Base-by-base conservation (phyloP, 352 stramenopile genomes). In the Elongisporangium undulatum region DNA sequence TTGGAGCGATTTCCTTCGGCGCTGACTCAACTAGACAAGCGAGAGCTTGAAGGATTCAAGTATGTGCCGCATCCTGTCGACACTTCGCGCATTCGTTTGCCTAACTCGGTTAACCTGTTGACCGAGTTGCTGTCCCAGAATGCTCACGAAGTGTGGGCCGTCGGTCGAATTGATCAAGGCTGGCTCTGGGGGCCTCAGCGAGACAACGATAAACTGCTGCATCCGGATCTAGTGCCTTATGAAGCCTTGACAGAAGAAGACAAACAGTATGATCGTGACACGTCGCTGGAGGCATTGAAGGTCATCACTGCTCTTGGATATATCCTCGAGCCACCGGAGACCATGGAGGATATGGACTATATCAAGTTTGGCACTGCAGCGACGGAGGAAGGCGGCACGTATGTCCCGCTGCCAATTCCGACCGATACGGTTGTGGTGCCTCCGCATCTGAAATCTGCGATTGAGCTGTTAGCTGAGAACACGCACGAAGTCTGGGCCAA, bases 221-320 rank as follows among this genome's bases (percentile, higher is more conserved):
- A 90, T 48, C 80, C 79, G 1, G 80, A 93, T 23, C 60, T 93
- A 26, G 64, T 91, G 19, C 77, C 83, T 26, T 93, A 93, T 60
- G 78, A 91, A 64, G 72, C 64, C 12, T 69, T 93, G 9, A 85
- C 81, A 0, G 83, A 93, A 41, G 66, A 90, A 62, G 77, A 83
- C 64, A 93, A 93, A 49, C 80, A 90, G 60, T 91, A 93, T 55
- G 83, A 91, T 63, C 77, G 83, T 16, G 83, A 93, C 45, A 93
- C 83, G 39, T 91, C 83, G 23, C 85, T 90, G 66, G 73, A 76
- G 45, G 82, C 83, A 19, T 76, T 93, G 54, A 91, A 90, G 65
- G 79, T 91, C 4, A 93, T 93, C 59, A 82, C 75, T 2, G 77
- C 83, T 12, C 59, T 93, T 17, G 83, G 83, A 12, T 92, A 89